Evolutionary conservation across 2,329 filamentous ascomycete species (phyloP).

Genomic region (Zymoseptoria tritici): DNA sequence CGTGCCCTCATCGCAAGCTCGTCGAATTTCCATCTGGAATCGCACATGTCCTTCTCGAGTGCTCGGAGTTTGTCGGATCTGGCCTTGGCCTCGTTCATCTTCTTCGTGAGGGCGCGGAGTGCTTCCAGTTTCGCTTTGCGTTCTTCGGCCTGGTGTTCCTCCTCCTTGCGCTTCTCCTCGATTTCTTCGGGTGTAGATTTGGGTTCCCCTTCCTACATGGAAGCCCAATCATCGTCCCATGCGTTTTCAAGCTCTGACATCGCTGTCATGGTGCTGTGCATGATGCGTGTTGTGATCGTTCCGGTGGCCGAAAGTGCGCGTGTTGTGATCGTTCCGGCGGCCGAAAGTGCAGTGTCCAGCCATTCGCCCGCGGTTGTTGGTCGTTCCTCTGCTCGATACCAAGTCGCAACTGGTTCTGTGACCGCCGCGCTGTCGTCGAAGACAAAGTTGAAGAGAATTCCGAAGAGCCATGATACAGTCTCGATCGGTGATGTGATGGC

Average conservation of each 20-base stretch:
- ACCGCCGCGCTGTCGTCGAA: slow-evolving; percentile 3
- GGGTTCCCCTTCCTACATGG: not conserved
- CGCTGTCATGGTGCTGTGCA: slow-evolving; percentile 17
- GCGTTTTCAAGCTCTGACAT: slow-evolving; percentile 24
- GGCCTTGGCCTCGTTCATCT: not conserved
- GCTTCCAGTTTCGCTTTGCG: not conserved
- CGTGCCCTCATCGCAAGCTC: not conserved
- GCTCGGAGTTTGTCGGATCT: not conserved
- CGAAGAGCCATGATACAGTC: not conserved
- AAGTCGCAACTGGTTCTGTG: not conserved
- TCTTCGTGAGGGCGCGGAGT: not conserved
- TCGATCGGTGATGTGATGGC: not conserved
- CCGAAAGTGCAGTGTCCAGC: slow-evolving; percentile 6
- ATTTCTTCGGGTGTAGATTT: not conserved
- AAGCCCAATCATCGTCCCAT: slow-evolving; percentile 21
- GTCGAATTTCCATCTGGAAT: not conserved
- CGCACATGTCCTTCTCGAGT: not conserved
- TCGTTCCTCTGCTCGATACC: not conserved
- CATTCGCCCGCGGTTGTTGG: not conserved
- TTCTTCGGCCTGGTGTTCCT: not conserved
- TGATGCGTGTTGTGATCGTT: slow-evolving; percentile 13
- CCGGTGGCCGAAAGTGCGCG: slow-evolving; percentile 11
- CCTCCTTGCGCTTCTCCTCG: not conserved
- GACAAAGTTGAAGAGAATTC: slow-evolving; percentile 1
- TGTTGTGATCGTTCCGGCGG: slow-evolving; percentile 8